phyloP scores from a whole-genome alignment of 192 early-diverging fungal genomes.

The Cladochytrium replicatum region DNA sequence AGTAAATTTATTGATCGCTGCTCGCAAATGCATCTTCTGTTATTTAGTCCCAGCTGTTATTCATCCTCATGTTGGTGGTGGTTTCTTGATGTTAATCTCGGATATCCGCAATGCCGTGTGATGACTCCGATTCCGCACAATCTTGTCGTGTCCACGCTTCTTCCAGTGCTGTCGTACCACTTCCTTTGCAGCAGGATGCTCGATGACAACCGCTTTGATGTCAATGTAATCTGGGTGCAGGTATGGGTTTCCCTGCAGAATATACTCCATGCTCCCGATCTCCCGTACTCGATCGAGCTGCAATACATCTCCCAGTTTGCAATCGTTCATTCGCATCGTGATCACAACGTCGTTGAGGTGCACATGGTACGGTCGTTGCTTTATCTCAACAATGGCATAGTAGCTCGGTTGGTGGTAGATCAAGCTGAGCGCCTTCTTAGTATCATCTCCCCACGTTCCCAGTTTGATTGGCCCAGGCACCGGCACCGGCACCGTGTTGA shows the following conservation, averaged over 20 bases:
- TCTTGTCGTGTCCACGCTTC: slow-evolving; percentile 19
- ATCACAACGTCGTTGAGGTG: slow-evolving; percentile 82
- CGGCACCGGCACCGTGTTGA: too few species aligned
- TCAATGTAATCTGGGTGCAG: slow-evolving; percentile 59
- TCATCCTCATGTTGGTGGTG: slow-evolving; percentile 3
- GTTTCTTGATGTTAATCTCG: slow-evolving; percentile 30
- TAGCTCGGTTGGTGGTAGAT: slow-evolving; percentile 30
- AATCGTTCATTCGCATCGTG: slow-evolving; percentile 70
- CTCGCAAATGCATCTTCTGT: too few species aligned
- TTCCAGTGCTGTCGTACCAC: slow-evolving; percentile 26
- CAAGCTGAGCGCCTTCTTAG: slow-evolving; percentile 16
- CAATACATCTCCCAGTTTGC: slow-evolving; percentile 80
- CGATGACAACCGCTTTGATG: slow-evolving; percentile 79
- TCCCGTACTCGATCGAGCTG: slow-evolving; percentile 78
- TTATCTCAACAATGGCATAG: slow-evolving; percentile 83
- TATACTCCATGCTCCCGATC: slow-evolving; percentile 71
- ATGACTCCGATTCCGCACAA: slow-evolving; percentile 24
- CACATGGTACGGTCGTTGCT: slow-evolving; percentile 77
- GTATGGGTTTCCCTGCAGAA: slow-evolving; percentile 77
- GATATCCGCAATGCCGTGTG: slow-evolving; percentile 36
- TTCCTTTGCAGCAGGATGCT: slow-evolving; percentile 57
- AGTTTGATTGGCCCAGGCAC: too few species aligned
- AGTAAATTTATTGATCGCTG: too few species aligned
- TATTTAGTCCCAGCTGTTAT: too few species aligned
- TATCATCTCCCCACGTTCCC: slow-evolving; percentile 7